These are phyloP conservation scores for Phaeotremella skinneri DNA, from an alignment of 768 basidiomycete genomes.

Conservation along the genomic window DNA sequence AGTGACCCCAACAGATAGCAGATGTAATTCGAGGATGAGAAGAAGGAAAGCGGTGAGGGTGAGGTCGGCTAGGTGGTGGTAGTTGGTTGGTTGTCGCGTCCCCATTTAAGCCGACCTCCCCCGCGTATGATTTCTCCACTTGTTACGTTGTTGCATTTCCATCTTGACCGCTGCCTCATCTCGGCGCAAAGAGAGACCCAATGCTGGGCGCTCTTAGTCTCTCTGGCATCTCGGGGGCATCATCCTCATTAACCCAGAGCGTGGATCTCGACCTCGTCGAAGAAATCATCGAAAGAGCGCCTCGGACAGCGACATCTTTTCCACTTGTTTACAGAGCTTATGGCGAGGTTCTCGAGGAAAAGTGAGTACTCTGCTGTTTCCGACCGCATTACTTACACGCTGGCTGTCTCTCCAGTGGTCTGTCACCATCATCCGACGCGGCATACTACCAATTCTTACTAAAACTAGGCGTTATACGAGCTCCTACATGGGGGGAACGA, in stretches of 20 bases:
- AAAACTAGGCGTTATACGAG: slow-evolving; percentile 43
- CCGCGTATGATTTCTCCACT: not conserved
- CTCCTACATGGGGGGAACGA: slow-evolving; percentile 43
- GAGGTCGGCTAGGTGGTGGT: not conserved
- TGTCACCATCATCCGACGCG: slow-evolving; percentile 36
- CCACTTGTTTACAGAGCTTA: slow-evolving; percentile 41
- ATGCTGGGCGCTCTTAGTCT: slow-evolving; percentile 20
- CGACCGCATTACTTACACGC: not conserved
- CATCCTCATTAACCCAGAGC: slow-evolving; percentile 18
- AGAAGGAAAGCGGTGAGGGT: not conserved
- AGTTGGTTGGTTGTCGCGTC: not conserved
- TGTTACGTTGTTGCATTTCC: slow-evolving; percentile 2
- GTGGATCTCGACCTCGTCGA: slow-evolving; percentile 43
- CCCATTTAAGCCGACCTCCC: not conserved
- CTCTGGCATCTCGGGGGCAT: slow-evolving; percentile 13
- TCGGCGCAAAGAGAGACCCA: not conserved
- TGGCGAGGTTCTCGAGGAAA: slow-evolving; percentile 32
- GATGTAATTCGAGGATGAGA: not conserved
- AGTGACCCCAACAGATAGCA: not conserved
- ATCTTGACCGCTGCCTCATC: slow-evolving; percentile 9
- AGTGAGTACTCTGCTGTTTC: slow-evolving; percentile 23
- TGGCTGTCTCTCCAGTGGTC: slow-evolving; percentile 21
- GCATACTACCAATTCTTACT: slow-evolving; percentile 45
- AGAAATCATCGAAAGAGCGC: slow-evolving; percentile 34
- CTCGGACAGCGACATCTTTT: slow-evolving; percentile 40